Base-by-base conservation (phyloP, 768 basidiomycete genomes). In the Mycena crocata region DNA sequence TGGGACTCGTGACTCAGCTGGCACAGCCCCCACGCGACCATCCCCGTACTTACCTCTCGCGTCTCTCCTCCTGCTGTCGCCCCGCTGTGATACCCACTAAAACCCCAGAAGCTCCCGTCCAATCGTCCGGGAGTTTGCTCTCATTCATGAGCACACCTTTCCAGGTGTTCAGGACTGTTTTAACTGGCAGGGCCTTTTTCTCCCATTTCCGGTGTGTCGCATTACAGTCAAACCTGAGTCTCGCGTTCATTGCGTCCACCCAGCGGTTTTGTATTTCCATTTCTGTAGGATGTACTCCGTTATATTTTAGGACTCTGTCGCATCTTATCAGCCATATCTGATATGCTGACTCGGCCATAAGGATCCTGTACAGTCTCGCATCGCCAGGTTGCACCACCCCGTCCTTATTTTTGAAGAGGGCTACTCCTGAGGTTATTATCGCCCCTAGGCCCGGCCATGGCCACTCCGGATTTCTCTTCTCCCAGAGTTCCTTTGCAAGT, bases 1-100 rank as follows among this genome's bases (percentile, higher is more conserved):
- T 62, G 60, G 60, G 60, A 62, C 60, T 62, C 49, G 12, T 62
- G 49, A 52, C 60, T 12, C 15, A 52, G 24, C 50, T 40, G 40
- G 50, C 49, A 62, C 60, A 62, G 60, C 60, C 60, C 24, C 50
- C 60, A 9, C 14, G 17, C 12, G 39, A 34, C 34, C 46, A 40
- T 31, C 61, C 28, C 52, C 61, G 24, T 55, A 62, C 61, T 62
- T 55, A 52, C 49, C 49, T 50, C 49, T 13, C 49, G 23, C 26
- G 3, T 12, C 23, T 24, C 49, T 24, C 49, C 49, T 30, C 30
- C 49, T n/a, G 49, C 31, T 32, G 49, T n/a, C 30, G 17, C 46
- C 26, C 10, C 26, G 28, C 10, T 17, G 6, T 10, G 8, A 52
- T 52, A 52, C 51, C 46, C 51, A 34, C 32, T 52, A 52, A 52